A percentile compares a stretch with the other conserved stretches of the same genome.
Conservation (phyloP, 2,329 filamentous ascomycete genomes). For the Fusarium sp. region DNA sequence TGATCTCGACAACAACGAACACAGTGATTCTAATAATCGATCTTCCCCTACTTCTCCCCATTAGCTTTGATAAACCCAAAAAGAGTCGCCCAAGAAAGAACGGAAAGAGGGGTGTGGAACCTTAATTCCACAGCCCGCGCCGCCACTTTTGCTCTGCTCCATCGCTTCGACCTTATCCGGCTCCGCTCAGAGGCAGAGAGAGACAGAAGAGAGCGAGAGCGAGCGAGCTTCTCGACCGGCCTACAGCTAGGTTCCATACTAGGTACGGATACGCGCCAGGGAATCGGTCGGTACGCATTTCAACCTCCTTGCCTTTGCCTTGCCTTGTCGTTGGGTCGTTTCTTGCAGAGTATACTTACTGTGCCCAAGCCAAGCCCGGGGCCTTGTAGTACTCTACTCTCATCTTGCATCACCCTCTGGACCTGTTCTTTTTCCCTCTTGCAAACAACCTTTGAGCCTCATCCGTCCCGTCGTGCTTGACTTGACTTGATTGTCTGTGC, state of each 20-base stretch:
- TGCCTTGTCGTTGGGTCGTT: slow-evolving; percentile 24
- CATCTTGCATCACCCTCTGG: slow-evolving; percentile 25
- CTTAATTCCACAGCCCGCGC: slow-evolving; percentile 41
- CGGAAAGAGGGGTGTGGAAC: slow-evolving; percentile 44
- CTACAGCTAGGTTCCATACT: neutral
- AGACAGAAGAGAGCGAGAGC: neutral
- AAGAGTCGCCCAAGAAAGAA: slow-evolving; percentile 25
- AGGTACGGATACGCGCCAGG: neutral
- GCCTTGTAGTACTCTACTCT: slow-evolving; percentile 1
- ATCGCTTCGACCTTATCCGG: slow-evolving; percentile 40
- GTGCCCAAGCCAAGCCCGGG: neutral
- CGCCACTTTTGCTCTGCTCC: slow-evolving; percentile 34
- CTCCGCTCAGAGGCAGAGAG: slow-evolving; percentile 22
- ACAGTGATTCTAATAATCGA: slow-evolving; percentile 13
- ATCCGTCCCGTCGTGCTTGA: slow-evolving; percentile 6
- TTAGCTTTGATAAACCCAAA: slow-evolving; percentile 7
- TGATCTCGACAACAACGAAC: slow-evolving; percentile 10
- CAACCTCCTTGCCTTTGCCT: slow-evolving; percentile 2
- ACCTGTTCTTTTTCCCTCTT: slow-evolving; percentile 29
- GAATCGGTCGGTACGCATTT: slow-evolving; percentile 3
- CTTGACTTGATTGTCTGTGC: slow-evolving; percentile 19
- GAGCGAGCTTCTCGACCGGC: slow-evolving; percentile 26
- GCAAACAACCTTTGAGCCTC: slow-evolving; percentile 32
- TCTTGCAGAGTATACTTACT: neutral
- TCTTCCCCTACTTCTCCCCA: slow-evolving; percentile 9